phyloP scores from a whole-genome alignment of 306 rosid species.

The Cicer cuneatum region DNA sequence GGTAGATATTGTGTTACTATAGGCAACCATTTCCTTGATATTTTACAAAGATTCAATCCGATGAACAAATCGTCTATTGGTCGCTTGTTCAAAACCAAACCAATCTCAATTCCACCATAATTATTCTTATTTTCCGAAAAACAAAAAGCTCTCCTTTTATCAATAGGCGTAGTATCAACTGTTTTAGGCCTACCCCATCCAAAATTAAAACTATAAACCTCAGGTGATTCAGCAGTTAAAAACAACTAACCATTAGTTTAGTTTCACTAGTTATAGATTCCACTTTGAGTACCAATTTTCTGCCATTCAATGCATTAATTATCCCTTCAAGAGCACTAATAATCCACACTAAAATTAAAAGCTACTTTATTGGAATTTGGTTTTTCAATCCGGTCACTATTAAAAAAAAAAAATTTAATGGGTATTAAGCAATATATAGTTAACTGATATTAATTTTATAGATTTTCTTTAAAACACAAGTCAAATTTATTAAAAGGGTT shows the following conservation, averaged over 20 bases:
- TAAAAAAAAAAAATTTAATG: too few species aligned
- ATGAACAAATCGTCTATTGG: conserved; percentile 34
- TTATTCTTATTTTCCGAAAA: conserved; percentile 41
- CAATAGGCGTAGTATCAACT: conserved; percentile 51
- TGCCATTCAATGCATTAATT: conserved; percentile 2
- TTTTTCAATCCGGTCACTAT: too few species aligned
- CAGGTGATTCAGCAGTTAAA: too few species aligned
- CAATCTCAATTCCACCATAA: conserved; percentile 50
- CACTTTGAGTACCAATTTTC: conserved; percentile 7
- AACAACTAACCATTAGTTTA: too few species aligned
- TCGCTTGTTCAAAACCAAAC: conserved; percentile 43
- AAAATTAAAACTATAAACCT: conserved; percentile 54
- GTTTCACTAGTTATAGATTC: neutral
- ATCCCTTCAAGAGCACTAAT: conserved; percentile 28
- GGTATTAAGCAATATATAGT: too few species aligned
- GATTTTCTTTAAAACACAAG: too few species aligned
- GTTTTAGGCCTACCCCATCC: conserved; percentile 62
- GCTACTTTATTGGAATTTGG: neutral
- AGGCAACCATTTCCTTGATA: too few species aligned
- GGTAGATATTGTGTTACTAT: too few species aligned
- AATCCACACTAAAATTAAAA: conserved; percentile 43
- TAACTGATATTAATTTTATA: too few species aligned
- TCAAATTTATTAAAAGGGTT: too few species aligned
- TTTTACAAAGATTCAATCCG: conserved; percentile 32
- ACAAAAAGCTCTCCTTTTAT: conserved; percentile 45